Conservation (phyloP, 2,329 filamentous ascomycete genomes). For the Claviceps africana region DNA sequence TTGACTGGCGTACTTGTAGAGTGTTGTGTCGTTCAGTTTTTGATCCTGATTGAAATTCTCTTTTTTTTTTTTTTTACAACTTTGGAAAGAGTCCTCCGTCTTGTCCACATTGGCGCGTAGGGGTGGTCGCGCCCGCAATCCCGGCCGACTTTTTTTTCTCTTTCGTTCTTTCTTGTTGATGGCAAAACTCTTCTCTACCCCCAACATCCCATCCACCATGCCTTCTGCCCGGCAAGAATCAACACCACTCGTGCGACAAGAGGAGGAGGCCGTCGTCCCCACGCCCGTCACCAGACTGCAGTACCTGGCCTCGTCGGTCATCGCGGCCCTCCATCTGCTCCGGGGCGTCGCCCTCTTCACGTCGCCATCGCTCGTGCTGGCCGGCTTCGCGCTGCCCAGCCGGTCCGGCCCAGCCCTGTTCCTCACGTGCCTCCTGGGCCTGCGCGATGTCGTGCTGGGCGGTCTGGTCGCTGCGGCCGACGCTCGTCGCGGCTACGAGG, state of each 20-base stretch:
- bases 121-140: too few species aligned
- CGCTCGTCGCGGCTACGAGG: slow-evolving; percentile 10
- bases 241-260: slow-evolving; percentile 3
- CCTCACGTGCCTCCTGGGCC: slow-evolving; percentile 18
- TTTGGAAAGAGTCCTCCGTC: too few species aligned
- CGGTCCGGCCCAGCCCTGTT: slow-evolving; percentile 14
- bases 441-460: slow-evolving; percentile 18
- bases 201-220: not conserved
- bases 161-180: not conserved
- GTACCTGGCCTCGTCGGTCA: slow-evolving; percentile 11
- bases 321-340: slow-evolving; percentile 14
- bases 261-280: not conserved
- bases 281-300: slow-evolving; percentile 10
- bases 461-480: slow-evolving; percentile 17
- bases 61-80: too few species aligned
- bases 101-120: too few species aligned
- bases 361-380: slow-evolving; percentile 16
- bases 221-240: not conserved
- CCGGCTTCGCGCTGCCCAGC: slow-evolving; percentile 15
- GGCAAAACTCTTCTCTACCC: not conserved
- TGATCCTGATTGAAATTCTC: too few species aligned
- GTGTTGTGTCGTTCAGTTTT: too few species aligned
- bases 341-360: slow-evolving; percentile 16
- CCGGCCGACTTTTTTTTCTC: not conserved
- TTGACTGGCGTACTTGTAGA: too few species aligned